Base-by-base conservation (phyloP, 352 stramenopile genomes). In the Saprolegnia diclina region DNA sequence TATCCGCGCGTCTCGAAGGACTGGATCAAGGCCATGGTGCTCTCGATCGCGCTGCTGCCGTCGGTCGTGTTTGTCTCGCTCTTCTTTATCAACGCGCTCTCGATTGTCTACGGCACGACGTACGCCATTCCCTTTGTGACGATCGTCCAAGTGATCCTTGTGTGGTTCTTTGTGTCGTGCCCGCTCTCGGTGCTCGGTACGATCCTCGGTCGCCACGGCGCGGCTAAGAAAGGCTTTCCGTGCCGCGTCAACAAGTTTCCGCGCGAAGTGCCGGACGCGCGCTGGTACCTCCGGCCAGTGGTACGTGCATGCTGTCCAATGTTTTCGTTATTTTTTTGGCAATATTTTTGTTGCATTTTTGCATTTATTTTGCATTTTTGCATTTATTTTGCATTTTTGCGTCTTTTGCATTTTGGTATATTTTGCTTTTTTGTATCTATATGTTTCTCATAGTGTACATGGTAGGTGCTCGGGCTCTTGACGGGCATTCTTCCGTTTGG, bases 401-500 rank as follows among this genome's bases (percentile, higher is more conserved):
- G 14, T n/a, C 16, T n/a, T n/a, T 48, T 48, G 42, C 42, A 48
- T 18, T 18, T 48, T 48, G 9, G 16, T n/a, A n/a, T n/a, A n/a
- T 42, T 59, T 26, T 29, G 3, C 1, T 5, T 59, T 16, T 59
- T 29, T 59, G n/a, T n/a, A n/a, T n/a, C n/a, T n/a, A n/a, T n/a
- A n/a, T n/a, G n/a, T n/a, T n/a, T n/a, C n/a, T n/a, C n/a, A n/a
- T n/a, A n/a, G n/a, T n/a, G n/a, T n/a, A n/a, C n/a, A 44, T 48
- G 21, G 64, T 69, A 69, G 57, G 86, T 98, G 64, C 82, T 99
- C 71, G 96, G 98, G 55, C 78, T 92, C 24, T 77, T 98, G 22
- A 98, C 96, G 44, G 97, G 97, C 24, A 84, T 99, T n/a, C 79
- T 99, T 18, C 97, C 95, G 45, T 99, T 99, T 65, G 97, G 96